A percentile compares a stretch with the other conserved stretches of the same genome.
phyloP scores from a whole-genome alignment of 2,329 filamentous ascomycete species.

The Cadophora gregata region DNA sequence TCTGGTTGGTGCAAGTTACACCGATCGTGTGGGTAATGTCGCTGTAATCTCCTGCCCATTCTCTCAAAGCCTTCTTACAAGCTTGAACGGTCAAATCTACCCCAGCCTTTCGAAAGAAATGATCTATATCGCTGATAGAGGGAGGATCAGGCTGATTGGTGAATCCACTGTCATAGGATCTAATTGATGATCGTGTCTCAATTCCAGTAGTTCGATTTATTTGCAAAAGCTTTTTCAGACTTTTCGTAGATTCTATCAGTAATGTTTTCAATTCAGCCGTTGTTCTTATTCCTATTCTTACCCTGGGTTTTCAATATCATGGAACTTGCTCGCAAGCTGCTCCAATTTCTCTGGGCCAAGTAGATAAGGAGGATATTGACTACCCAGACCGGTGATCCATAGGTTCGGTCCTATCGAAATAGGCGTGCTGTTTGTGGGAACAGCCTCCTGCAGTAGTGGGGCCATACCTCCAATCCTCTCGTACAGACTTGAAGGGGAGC shows the following conservation, averaged over 20 bases:
- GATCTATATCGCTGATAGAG: constrained; percentile 6
- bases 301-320: constrained; percentile 10
- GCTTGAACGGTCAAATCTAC: constrained; percentile 11
- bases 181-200: constrained; percentile 9
- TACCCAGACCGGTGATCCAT: background rate
- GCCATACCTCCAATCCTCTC: background rate
- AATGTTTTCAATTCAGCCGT: background rate
- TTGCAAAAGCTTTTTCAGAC: constrained; percentile 4
- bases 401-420: background rate
- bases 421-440: background rate
- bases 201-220: constrained; percentile 14
- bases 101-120: constrained; percentile 5
- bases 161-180: constrained; percentile 4
- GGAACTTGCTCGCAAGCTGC: background rate
- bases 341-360: constrained; percentile 3
- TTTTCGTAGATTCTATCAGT: background rate
- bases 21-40: constrained; percentile 13
- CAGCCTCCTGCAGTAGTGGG: background rate
- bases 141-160: background rate
- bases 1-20: constrained; percentile 4
- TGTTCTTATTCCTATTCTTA: background rate
- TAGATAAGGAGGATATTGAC: constrained; percentile 11
- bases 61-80: constrained; percentile 4
- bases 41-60: constrained; percentile 7
- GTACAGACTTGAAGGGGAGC: background rate